phyloP scores from a whole-genome alignment of 2,329 filamentous ascomycete genomes.

The Colletotrichum sp. region DNA sequence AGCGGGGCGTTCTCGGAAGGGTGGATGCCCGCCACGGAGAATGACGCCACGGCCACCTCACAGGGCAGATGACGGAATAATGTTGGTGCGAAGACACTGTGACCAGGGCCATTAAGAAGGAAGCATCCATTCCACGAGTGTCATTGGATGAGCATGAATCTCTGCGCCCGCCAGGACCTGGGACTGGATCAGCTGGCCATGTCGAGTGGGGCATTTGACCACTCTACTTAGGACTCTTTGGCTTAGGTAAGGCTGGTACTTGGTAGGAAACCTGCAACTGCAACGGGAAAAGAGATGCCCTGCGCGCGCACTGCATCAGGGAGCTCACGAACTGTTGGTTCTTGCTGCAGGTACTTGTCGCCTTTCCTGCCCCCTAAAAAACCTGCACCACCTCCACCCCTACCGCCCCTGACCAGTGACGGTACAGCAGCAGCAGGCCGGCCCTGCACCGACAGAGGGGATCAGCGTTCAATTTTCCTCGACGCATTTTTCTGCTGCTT shows the following conservation, averaged over 20 bases:
- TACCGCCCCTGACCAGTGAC: not conserved
- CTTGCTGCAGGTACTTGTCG: conserved; percentile 22
- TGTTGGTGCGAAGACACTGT: conserved; percentile 3
- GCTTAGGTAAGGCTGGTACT: not conserved
- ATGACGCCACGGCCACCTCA: conserved; percentile 4
- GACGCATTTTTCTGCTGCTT: not conserved
- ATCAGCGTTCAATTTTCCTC: conserved; percentile 19
- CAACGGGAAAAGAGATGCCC: not conserved
- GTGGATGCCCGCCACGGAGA: not conserved
- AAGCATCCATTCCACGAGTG: not conserved
- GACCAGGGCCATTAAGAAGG: not conserved
- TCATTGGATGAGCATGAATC: not conserved
- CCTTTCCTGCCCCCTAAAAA: conserved; percentile 10
- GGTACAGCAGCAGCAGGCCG: not conserved
- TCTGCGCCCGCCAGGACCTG: not conserved
- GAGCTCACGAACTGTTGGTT: conserved; percentile 21
- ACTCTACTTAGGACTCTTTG: not conserved
- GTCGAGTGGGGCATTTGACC: not conserved
- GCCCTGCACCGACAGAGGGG: conserved; percentile 7
- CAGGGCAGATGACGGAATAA: conserved; percentile 8
- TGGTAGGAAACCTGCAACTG: not conserved
- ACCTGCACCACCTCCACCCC: conserved; percentile 8
- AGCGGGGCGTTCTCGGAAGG: not conserved
- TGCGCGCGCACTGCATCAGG: not conserved
- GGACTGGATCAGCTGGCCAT: conserved; percentile 16